Evolutionary conservation across 2,329 filamentous ascomycete species (phyloP), one percentile per base, ranked within the genome.

Genomic region (Penicillium oxalicum): DNA sequence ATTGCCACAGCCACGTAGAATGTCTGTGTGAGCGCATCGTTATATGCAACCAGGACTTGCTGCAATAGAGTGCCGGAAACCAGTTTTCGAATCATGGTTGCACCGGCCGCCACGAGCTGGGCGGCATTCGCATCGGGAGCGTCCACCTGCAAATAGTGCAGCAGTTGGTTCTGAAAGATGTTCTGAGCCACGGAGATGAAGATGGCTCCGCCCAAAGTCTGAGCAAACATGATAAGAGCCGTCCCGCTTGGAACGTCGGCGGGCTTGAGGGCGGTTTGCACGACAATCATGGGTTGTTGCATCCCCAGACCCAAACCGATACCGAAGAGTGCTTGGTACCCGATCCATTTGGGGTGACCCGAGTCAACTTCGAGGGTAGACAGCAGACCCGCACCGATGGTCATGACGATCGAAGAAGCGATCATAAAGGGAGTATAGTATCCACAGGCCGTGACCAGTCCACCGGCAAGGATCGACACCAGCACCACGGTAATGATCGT

Each of bases 371-470:
- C 51, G 2, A 70, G 60, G 0, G 70, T 71, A 3, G 66, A 64
- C 5, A 70, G 55, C 3, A 73, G 54, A 0, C 65, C 69, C 2
- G 62, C 63, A 5, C 68, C 69, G 45, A 69, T 61, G 26, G 64
- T 55, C 43, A 66, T 55, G 12, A 71, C 41, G 13, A 64, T 51
- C 1, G 64, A 53, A 0, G 65, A 59, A n/a, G 58, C 46, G 29
- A 69, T 60, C 61, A 71, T 65, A 44, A 70, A 70, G 2, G 70
- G 70, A 0, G 63, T 68, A 49, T 71, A 72, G 55, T 71, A 71
- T 11, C 70, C 70, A 5, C 65, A 45, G 3, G 48, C 50, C 1
- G 62, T 65, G 38, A 71, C 60, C 1, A 60, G 41, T 12, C 49
- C 56, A 11, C 70, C 69, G 9, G 61, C 50, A 2, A 69, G 34